phyloP scores from a whole-genome alignment of 805 yeast species.

The Priceomyces medius region DNA sequence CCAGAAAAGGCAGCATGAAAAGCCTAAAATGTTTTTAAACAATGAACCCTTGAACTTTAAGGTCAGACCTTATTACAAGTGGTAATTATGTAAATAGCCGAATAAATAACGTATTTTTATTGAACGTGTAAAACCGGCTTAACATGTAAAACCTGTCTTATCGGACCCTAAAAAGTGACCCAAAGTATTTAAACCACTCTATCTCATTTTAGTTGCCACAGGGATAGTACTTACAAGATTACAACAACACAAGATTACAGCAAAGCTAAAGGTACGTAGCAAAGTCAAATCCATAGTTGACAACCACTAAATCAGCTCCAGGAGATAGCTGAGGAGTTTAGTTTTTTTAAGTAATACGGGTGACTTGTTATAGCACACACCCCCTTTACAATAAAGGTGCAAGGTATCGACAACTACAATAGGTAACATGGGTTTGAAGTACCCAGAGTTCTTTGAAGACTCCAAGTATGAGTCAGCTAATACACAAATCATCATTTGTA shows the following conservation, averaged over 20 bases:
- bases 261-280: neutral
- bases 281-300: neutral
- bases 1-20: constrained; percentile 45
- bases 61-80: constrained; percentile 41
- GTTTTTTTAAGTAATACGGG: neutral
- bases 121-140: neutral
- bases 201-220: constrained; percentile 2
- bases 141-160: constrained; percentile 8
- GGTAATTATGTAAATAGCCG: constrained; percentile 27
- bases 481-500: constrained; percentile 40
- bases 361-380: constrained; percentile 1
- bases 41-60: constrained; percentile 44
- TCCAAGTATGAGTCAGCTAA: constrained; percentile 35
- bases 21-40: constrained; percentile 52
- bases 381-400: neutral
- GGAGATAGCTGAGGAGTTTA: neutral
- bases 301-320: neutral
- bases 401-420: neutral
- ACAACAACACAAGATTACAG: neutral
- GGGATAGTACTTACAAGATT: neutral
- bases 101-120: constrained; percentile 2
- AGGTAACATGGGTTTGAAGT: constrained; percentile 36
- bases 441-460: constrained; percentile 39
- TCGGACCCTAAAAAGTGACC: constrained; percentile 6
- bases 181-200: neutral